Conservation (phyloP, 768 basidiomycete genomes). For the Imleria badia region DNA sequence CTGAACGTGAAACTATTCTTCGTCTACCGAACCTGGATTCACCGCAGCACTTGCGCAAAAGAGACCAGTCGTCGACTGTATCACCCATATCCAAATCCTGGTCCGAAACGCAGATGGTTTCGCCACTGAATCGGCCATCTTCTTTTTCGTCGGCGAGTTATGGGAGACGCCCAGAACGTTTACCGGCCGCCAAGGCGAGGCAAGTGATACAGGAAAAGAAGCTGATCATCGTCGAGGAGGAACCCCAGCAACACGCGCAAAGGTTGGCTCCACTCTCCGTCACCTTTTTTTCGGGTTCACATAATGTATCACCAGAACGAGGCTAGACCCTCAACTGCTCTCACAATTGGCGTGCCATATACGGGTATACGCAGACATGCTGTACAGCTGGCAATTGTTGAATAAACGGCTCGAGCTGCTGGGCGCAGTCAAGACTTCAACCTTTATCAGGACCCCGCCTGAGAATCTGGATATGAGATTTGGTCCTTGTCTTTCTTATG, state of each 20-base stretch:
- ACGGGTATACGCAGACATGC: conserved; percentile 68
- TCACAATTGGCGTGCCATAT: conserved; percentile 54
- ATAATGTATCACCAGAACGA: conserved; percentile 7
- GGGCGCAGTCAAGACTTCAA: conserved; percentile 51
- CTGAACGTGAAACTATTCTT: conserved; percentile 18
- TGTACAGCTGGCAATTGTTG: conserved; percentile 71
- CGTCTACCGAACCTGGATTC: conserved; percentile 28
- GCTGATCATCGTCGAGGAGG: conserved; percentile 36
- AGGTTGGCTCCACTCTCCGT: conserved; percentile 6
- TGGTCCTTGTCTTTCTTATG: conserved; percentile 6
- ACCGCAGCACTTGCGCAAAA: conserved; percentile 29
- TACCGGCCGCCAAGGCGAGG: conserved; percentile 39
- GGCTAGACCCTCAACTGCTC: conserved; percentile 30
- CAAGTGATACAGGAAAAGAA: conserved; percentile 36
- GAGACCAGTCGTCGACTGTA: conserved; percentile 27
- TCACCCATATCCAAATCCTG: conserved; percentile 51
- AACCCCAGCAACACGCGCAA: conserved; percentile 12
- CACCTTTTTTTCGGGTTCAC: not conserved
- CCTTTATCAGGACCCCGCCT: conserved; percentile 22
- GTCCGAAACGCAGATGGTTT: conserved; percentile 46
- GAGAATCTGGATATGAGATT: conserved; percentile 39
- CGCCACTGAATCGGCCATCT: conserved; percentile 27
- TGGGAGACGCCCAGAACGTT: conserved; percentile 40
- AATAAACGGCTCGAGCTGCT: conserved; percentile 73
- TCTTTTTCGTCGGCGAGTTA: conserved; percentile 46